Evolutionary conservation across 108 stramenopile genomes (phyloP), one percentile per base, ranked within the genome.

Genomic region (Cyclostephanos tholiformis): DNA sequence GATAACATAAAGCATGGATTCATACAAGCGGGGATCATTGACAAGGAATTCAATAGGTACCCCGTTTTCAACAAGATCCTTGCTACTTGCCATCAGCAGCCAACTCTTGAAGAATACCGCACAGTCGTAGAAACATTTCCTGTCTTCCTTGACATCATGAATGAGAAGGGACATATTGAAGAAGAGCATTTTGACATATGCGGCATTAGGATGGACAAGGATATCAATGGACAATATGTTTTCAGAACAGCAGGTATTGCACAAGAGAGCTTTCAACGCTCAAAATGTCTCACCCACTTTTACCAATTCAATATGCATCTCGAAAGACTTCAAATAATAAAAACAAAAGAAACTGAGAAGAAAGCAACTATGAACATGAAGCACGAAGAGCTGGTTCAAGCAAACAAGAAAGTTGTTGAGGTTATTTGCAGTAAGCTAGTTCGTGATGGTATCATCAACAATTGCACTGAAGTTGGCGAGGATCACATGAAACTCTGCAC

Each of bases 61-160:
- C 67, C 67, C n/a, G 67, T 68, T n/a, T 26, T 68, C 25, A 20
- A 53, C n/a, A 68, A 68, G 67, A 68, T 68, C 12, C n/a, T 68
- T 14, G 53, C 30, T 17, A 68, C 67, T 38, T 68, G 67, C 52
- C 8, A 17, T 6, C 29, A 19, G 17, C 16, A 27, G 17, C 53
- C 56, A 36, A 19, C 46, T 19, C 30, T 19, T 22, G 30, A 46
- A 11, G 27, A 50, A 26, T 68, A 36, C 27, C 25, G 56, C 9
- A 55, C 14, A 4, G n/a, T 68, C 13, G 23, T 53, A 2, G 26
- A 16, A n/a, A 49, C 46, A 9, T 68, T 68, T 36, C 6, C 17
- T 5, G 26, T 6, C 10, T 55, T 68, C 10, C 22, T 55, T 22
- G 22, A 68, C 12, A 32, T 23, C 10, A 36, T 68, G 11, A 13